These are phyloP conservation scores for Leptodermis oblonga DNA, from an alignment of 257 asterid species.

Conservation along the genomic window DNA sequence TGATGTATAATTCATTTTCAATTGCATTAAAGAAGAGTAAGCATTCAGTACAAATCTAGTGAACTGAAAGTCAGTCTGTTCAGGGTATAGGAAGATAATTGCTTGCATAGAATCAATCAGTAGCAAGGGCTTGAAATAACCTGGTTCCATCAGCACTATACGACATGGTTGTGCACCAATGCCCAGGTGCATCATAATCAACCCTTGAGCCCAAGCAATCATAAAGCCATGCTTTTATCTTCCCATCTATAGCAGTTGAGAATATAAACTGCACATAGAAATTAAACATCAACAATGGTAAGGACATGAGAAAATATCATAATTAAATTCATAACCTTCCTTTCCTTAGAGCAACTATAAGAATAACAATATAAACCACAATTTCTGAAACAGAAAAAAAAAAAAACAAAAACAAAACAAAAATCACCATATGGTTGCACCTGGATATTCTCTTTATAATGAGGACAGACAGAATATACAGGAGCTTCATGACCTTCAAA, in stretches of 20 bases:
- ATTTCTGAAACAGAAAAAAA: neutral
- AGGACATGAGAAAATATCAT: neutral
- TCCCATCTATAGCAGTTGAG: constrained; percentile 95
- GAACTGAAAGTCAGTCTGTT: neutral
- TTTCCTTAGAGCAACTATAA: neutral
- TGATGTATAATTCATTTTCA: too few relatives aligned
- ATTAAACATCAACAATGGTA: neutral
- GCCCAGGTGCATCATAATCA: constrained; percentile 96
- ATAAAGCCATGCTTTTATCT: constrained; percentile 97
- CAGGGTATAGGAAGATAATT: neutral
- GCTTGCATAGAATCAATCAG: neutral
- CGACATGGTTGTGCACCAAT: constrained; percentile 93
- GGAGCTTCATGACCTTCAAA: constrained; percentile 97
- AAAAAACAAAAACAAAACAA: neutral
- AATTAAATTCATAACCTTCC: neutral
- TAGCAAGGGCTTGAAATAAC: constrained; percentile 25
- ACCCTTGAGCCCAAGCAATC: constrained; percentile 95
- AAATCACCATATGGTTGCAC: constrained; percentile 22
- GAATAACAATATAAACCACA: neutral
- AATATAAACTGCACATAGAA: constrained; percentile 69
- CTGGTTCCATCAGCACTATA: constrained; percentile 97
- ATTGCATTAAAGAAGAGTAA: constrained; percentile 1
- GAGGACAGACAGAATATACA: constrained; percentile 92
- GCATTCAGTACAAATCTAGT: neutral
- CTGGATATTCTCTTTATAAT: constrained; percentile 85